Base-by-base conservation (phyloP, 805 yeast genomes). In the Suhomyces sp. region DNA sequence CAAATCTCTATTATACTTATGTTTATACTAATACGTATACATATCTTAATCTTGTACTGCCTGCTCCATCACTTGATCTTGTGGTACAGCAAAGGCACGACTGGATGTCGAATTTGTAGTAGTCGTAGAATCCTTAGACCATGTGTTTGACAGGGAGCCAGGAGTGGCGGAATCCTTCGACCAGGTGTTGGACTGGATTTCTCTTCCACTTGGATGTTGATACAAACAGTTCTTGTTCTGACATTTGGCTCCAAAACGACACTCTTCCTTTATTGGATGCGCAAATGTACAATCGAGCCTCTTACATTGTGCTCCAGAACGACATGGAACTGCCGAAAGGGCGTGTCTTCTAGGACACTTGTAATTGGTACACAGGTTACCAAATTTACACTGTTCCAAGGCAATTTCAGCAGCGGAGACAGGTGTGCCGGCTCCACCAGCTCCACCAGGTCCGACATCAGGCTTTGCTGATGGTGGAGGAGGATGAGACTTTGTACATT, bases 281-380 rank as follows among this genome's bases (percentile, higher is more conserved):
- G 83, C 72, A 59, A 87, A 88, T 32, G 74, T 69, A 64, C 97
- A 88, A 58, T 88, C 93, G 31, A 77, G 67, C 59, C 95, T 77
- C 13, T 77, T 72, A 66, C 97, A 88, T 31, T 70, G 71, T 18
- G 76, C 75, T 17, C 96, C 96, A 19, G 81, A 86, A 54, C 95
- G 85, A 57, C 97, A 88, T 42, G 85, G 61, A 19, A 80, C 76
- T 6, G 76, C 70, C 6, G 85, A 70, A 12, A 78, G 72, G 2
- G 96, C 95, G 61, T 88, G 97, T 63, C 97, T 78, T 58, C 76
- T 83, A 41, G 83, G 81, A 63, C 97, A 88, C 50, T 72, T 74
- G 47, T 71, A 76, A 53, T 87, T 87, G 28, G 88, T 81, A 63
- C 97, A 88, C 40, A 74, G 69, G 7, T 74, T 46, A 24, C 90